These are phyloP conservation scores for Steccherinum ochraceum DNA, from an alignment of 768 basidiomycete species.

Conservation along the genomic window DNA sequence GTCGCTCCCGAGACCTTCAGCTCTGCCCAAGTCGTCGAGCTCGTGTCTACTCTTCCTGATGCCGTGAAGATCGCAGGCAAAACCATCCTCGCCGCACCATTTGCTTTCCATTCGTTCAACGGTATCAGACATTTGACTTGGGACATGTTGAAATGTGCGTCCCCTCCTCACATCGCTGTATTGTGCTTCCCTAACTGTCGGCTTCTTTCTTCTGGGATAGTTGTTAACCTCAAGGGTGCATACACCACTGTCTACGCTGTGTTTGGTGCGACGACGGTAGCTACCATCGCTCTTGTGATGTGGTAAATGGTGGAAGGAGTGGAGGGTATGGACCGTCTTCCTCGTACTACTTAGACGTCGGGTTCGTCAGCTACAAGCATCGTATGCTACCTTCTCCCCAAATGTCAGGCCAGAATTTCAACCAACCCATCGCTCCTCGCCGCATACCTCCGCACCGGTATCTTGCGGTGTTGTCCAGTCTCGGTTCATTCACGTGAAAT, in stretches of 20 bases:
- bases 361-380: too few relatives aligned
- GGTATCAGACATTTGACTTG: slow-evolving; percentile 87
- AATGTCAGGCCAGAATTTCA: too few relatives aligned
- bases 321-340: too few relatives aligned
- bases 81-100: slow-evolving; percentile 74
- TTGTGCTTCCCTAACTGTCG: background rate
- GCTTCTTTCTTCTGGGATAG: slow-evolving; percentile 42
- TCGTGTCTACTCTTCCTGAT: slow-evolving; percentile 66
- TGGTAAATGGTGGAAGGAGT: slow-evolving; percentile 28
- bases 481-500: too few relatives aligned
- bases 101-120: slow-evolving; percentile 88
- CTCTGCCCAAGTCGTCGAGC: slow-evolving; percentile 69
- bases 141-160: slow-evolving; percentile 87
- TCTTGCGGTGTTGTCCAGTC: too few relatives aligned
- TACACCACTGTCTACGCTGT: slow-evolving; percentile 83
- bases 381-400: too few relatives aligned
- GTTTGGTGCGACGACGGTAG: slow-evolving; percentile 67
- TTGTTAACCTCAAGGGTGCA: slow-evolving; percentile 71
- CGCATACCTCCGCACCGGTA: too few relatives aligned
- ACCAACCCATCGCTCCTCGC: too few relatives aligned
- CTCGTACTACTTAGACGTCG: too few relatives aligned
- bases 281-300: slow-evolving; percentile 66
- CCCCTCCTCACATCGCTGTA: background rate
- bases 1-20: slow-evolving; percentile 75
- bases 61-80: slow-evolving; percentile 74